Evolutionary conservation across 1,284 basidiomycete species (phyloP), one percentile per base, ranked within the genome.

Genomic region (Schizophyllum amplum): DNA sequence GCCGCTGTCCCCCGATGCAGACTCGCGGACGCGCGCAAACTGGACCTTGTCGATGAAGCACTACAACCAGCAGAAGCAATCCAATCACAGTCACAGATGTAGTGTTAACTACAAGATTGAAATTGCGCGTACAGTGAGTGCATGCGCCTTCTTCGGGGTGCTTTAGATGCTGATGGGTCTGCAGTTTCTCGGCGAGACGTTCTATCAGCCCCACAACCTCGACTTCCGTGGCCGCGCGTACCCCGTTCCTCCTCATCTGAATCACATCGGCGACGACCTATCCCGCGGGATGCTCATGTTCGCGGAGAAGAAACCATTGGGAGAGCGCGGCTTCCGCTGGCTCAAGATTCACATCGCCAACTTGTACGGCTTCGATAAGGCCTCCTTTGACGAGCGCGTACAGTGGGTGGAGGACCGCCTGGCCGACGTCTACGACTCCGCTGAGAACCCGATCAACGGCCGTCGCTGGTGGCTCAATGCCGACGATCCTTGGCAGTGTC

Each of bases 171-270:
- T 17, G 56, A 42, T n/a, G 46, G 5, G 54, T 50, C 23, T 51
- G 1, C 57, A 90, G 87, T 95, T 93, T 77, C 72, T 94, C 51
- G 83, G 82, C 42, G 93, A 98, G 66, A 84, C 78, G 0, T 89
- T 99, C 70, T 99, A 94, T 73, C 81, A 97, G 60, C 96, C 96
- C 0, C 97, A 99, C 73, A 98, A 98, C 72, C 79, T 99, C 67
- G 97, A 99, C 72, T 99, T 99, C 82, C 86, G 96, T 61, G 97
- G 97, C 4, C 87, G 96, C 55, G 94, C 96, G 0, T 99, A 99
- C 68, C 96, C 97, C 2, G 88, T 98, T 55, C 95, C 97, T 0
- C 94, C 96, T 1, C 93, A 98, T 74, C 77, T 99, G 60, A 95
- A 90, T 66, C 97, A 99, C 66, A 92, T 98, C 55, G 96, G 96